phyloP scores from a whole-genome alignment of 1,139 yeast species.

The Diutina sp. region DNA sequence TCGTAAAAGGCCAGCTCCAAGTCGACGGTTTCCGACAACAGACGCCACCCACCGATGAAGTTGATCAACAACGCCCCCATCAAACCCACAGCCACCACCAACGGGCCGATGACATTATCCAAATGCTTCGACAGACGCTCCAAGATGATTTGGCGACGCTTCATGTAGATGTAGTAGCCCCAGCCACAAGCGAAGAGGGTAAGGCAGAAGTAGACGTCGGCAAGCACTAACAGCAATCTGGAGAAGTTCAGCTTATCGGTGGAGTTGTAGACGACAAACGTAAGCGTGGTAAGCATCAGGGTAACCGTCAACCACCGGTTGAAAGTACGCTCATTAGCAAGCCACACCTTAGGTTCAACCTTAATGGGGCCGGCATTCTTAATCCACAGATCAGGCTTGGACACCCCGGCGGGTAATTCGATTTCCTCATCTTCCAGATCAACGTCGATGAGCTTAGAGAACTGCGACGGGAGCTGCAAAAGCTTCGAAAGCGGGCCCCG shows the following conservation, averaged over 20 bases:
- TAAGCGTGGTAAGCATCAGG: conserved; percentile 74
- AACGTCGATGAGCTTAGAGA: conserved; percentile 37
- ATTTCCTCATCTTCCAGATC: conserved; percentile 85
- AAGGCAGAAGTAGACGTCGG: conserved; percentile 67
- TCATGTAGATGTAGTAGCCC: conserved; percentile 74
- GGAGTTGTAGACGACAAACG: conserved; percentile 76
- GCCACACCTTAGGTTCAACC: conserved; percentile 96
- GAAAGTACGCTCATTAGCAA: conserved; percentile 95
- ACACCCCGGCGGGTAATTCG: conserved; percentile 79
- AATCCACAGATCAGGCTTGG: conserved; percentile 63
- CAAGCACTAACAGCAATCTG: conserved; percentile 45
- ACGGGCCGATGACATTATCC: conserved; percentile 84
- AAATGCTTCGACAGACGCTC: conserved; percentile 78
- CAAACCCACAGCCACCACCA: conserved; percentile 63
- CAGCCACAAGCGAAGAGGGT: conserved; percentile 77
- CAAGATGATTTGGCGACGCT: conserved; percentile 59
- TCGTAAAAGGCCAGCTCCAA: neutral
- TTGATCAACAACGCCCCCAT: conserved; percentile 56
- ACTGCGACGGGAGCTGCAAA: conserved; percentile 16
- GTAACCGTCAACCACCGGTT: conserved; percentile 92
- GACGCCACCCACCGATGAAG: conserved; percentile 45
- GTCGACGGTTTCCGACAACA: neutral
- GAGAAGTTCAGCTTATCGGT: conserved; percentile 51
- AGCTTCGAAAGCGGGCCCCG: conserved; percentile 7
- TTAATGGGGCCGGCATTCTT: conserved; percentile 86